phyloP scores from a whole-genome alignment of 1,284 basidiomycete genomes.

The Laetiporus sulphureus region DNA sequence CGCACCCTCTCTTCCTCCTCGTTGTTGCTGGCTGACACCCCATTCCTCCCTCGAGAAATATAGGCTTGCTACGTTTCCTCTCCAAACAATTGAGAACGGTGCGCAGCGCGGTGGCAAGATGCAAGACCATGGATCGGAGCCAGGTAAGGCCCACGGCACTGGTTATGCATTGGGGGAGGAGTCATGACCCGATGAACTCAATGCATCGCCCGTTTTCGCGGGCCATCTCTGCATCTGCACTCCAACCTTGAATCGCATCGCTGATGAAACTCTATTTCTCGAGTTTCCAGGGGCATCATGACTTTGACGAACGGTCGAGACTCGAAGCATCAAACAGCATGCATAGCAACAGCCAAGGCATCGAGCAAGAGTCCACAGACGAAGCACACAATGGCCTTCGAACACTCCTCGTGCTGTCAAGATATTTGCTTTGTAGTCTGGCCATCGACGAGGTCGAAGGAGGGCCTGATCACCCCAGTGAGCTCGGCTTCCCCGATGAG shows the following conservation, averaged over 20 bases:
- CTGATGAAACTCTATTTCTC: background rate
- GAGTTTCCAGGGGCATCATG: background rate
- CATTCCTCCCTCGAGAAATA: no score
- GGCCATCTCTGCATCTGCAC: background rate
- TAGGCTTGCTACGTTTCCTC: no score
- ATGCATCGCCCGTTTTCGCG: background rate
- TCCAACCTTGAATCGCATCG: background rate
- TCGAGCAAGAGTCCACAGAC: no score
- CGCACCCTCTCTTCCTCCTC: no score
- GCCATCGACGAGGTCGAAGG: conserved; percentile 4
- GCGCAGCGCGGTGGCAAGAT: background rate
- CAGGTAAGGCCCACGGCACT: conserved; percentile 5
- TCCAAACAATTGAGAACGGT: no score
- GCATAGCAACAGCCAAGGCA: no score
- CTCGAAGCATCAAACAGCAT: no score
- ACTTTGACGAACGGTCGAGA: no score
- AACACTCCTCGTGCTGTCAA: background rate
- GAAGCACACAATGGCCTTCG: background rate
- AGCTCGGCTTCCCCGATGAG: conserved; percentile 1
- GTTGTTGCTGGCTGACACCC: no score
- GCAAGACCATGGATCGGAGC: conserved; percentile 2
- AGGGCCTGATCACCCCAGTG: conserved; percentile 8
- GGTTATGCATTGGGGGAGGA: conserved; percentile 5
- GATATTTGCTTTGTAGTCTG: background rate
- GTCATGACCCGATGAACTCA: conserved; percentile 8